Evolutionary conservation across 208 protist species (phyloP).

Genomic region (Leptomonas pyrrhocoris): DNA sequence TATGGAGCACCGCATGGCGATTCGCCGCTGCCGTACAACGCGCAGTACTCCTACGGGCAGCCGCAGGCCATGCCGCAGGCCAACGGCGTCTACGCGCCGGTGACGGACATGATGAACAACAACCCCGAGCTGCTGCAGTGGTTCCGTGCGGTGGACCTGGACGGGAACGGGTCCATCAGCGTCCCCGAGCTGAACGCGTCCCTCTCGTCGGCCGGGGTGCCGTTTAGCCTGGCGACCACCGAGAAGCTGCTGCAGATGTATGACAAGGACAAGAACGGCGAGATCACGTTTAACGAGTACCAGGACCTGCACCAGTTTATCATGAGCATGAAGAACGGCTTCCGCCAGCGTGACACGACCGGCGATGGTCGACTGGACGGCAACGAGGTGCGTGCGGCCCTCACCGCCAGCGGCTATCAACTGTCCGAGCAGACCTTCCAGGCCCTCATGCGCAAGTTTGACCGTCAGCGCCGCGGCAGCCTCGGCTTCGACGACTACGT

Average conservation of each 20-base stretch:
- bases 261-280: constrained; percentile 68
- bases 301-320: constrained; percentile 79
- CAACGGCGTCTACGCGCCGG: constrained; percentile 35
- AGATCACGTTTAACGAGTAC: constrained; percentile 80
- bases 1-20: constrained; percentile 17
- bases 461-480: constrained; percentile 67
- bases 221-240: constrained; percentile 77
- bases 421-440: constrained; percentile 80
- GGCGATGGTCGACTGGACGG: constrained; percentile 68
- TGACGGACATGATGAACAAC: constrained; percentile 21
- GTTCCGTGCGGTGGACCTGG: constrained; percentile 82
- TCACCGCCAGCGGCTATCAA: constrained; percentile 53
- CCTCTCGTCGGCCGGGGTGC: constrained; percentile 55
- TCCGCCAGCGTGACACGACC: constrained; percentile 59
- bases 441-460: constrained; percentile 85
- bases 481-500: constrained; percentile 91
- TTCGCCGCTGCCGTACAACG: constrained; percentile 32
- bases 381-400: constrained; percentile 69
- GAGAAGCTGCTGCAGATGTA: constrained; percentile 86
- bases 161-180: constrained; percentile 71
- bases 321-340: constrained; percentile 70
- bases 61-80: constrained; percentile 15
- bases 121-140: constrained; percentile 63
- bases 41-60: constrained; percentile 23
- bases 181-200: constrained; percentile 78